These are phyloP conservation scores for Nothopassalora personata DNA, from an alignment of 2,329 filamentous ascomycete species.

Conservation along the genomic window DNA sequence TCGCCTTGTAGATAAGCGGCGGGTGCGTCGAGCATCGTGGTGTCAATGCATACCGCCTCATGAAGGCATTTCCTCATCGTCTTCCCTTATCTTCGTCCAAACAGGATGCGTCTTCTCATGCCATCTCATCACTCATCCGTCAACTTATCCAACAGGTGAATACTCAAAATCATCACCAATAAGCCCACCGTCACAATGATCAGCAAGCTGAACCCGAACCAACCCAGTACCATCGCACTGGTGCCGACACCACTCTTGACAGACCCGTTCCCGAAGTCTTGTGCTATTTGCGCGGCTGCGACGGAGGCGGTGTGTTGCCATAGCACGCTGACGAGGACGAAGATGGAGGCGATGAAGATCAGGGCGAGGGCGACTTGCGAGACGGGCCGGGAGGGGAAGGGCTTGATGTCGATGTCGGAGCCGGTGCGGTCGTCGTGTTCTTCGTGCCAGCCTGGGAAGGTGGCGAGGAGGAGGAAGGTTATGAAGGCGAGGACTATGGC, in stretches of 20 bases:
- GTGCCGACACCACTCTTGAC: conserved; percentile 86
- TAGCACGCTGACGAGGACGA: conserved; percentile 62
- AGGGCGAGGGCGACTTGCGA: conserved; percentile 89
- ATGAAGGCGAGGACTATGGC: conserved; percentile 96
- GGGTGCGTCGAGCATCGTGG: neutral
- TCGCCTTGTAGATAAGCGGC: neutral
- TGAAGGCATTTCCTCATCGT: neutral
- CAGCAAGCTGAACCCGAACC: conserved; percentile 92
- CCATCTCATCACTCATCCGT: conserved; percentile 37
- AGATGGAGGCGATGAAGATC: conserved; percentile 68
- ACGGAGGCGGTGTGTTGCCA: conserved; percentile 98
- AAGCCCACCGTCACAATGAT: conserved; percentile 93
- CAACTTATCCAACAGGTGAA: conserved; percentile 66
- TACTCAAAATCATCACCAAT: conserved; percentile 94
- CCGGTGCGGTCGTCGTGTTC: conserved; percentile 70
- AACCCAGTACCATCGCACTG: conserved; percentile 91
- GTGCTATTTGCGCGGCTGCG: conserved; percentile 85
- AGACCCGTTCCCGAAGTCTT: conserved; percentile 86
- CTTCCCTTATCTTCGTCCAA: neutral
- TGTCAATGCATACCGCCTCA: neutral
- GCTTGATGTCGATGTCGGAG: conserved; percentile 84
- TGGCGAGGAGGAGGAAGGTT: conserved; percentile 89
- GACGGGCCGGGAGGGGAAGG: conserved; percentile 85
- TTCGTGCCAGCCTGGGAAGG: conserved; percentile 96
- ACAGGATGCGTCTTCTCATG: neutral